These are phyloP conservation scores for Paragyromitra xinjiangensis DNA, from an alignment of 495 filamentous ascomycete genomes.

Conservation along the genomic window DNA sequence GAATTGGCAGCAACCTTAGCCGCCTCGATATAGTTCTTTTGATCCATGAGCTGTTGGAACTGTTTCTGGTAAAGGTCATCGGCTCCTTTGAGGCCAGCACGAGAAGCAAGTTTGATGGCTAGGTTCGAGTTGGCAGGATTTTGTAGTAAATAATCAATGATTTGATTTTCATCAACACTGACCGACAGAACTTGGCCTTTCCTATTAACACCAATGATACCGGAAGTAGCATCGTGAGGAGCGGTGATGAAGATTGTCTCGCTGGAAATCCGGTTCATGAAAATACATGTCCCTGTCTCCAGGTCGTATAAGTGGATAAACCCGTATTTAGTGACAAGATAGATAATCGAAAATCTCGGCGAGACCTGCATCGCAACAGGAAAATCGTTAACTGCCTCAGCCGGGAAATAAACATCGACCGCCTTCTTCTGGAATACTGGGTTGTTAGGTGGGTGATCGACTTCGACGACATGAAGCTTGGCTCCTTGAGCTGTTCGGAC, in stretches of 20 bases:
- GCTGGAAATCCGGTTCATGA: constrained; percentile 99
- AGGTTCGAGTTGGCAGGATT: constrained; percentile 91
- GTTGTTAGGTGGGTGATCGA: constrained; percentile 90
- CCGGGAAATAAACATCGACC: constrained; percentile 96
- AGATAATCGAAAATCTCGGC: constrained; percentile 91
- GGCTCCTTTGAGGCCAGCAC: constrained; percentile 90
- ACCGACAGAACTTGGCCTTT: constrained; percentile 97
- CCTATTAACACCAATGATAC: constrained; percentile 93
- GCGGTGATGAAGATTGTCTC: constrained; percentile 98
- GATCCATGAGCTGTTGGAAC: constrained; percentile 82
- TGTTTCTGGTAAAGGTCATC: constrained; percentile 93
- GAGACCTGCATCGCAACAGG: constrained; percentile 98
- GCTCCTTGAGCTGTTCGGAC: constrained; percentile 86
- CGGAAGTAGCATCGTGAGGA: constrained; percentile 80
- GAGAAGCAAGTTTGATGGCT: constrained; percentile 93
- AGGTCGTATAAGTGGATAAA: constrained; percentile 99
- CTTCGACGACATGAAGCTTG: constrained; percentile 97
- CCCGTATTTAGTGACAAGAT: constrained; percentile 97
- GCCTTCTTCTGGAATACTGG: constrained; percentile 90
- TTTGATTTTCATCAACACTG: constrained; percentile 85
- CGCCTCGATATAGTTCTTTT: constrained; percentile 82
- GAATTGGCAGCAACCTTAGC: constrained; percentile 97
- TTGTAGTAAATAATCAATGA: constrained; percentile 92
- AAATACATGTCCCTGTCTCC: constrained; percentile 95
- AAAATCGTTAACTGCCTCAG: constrained; percentile 94